Evolutionary conservation across 345 rosid species (phyloP), one percentile per base, ranked within the genome.

Genomic region (Boechera retrofracta): DNA sequence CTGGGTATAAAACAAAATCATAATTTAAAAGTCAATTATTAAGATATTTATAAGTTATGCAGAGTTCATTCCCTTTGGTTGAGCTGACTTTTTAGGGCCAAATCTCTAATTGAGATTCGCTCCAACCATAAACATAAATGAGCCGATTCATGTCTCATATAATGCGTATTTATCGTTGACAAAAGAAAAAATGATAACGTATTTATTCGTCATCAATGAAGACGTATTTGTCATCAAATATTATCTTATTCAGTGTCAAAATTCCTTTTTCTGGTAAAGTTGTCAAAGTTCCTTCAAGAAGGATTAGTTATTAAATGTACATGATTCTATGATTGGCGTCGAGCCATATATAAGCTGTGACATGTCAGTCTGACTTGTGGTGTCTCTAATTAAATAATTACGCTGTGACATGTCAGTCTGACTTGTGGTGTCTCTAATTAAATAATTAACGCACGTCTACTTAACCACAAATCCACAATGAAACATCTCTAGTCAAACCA

Each of bases 31-130:
- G 75, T 70, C 80, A 70, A 77, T 63, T 47, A 44, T 62, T 77
- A 77, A 39, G 24, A 53, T 69, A 76, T 76, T 18, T 7, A 3
- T 21, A 53, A 39, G 58, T 51, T 52, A 24, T 35, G 16, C 51
- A 70, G 7, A 76, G 75, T 77, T 54, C 80, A 47, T 77, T 63
- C 76, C 75, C 71, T 77, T 44, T 77, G 64, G 75, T 32, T 58
- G 75, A 62, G 65, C 58, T 70, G 65, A 77, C 75, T 69, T 77
- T 42, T 29, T 54, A n/a, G 5, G 6, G 4, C 41, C 64, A 69
- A 41, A 62, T 76, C 70, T 33, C 63, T 52, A 35, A 70, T 28
- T 61, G 52, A 77, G 80, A 77, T 77, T 63, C 71, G 39, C 6
- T 11, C 58, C 59, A 63, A 70, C 75, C 52, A 63, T 53, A 62